Conservation (phyloP, 306 rosid species). For the Castanopsis chinensis region DNA sequence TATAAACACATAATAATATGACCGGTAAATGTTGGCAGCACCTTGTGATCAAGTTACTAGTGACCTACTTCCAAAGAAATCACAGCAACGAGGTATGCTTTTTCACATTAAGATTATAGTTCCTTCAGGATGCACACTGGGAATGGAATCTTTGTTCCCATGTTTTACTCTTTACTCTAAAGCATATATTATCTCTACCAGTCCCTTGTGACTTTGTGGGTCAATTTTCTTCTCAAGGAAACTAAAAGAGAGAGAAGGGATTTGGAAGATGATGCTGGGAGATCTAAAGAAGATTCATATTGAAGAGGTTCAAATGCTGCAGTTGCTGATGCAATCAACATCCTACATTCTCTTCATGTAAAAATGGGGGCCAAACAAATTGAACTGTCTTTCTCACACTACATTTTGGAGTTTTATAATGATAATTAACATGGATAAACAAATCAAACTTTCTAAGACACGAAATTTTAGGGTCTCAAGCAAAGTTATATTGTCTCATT, state of each 20-base stretch:
- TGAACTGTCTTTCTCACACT: no score
- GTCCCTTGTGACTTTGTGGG: constrained; percentile 99
- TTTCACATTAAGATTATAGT: not conserved
- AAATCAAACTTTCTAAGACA: no score
- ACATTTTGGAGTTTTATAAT: no score
- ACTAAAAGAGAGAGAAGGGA: constrained; percentile 77
- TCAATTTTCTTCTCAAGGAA: constrained; percentile 95
- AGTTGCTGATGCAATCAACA: constrained; percentile 5
- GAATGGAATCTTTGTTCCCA: not conserved
- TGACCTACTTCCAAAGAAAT: constrained; percentile 87
- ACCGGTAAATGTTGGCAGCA: constrained; percentile 58
- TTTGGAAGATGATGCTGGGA: constrained; percentile 37
- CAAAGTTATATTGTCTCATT: no score
- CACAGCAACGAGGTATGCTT: constrained; percentile 87
- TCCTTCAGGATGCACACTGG: constrained; percentile 10
- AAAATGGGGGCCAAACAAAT: no score
- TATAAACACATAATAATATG: constrained; percentile 15
- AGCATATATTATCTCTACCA: constrained; percentile 31
- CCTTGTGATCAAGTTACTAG: constrained; percentile 82
- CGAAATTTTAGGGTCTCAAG: no score
- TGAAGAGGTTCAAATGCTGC: constrained; percentile 25
- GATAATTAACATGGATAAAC: no score
- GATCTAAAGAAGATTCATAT: constrained; percentile 38
- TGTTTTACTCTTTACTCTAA: not conserved
- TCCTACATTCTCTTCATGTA: no score